A percentile compares a stretch with the other conserved stretches of the same genome.
Conservation (phyloP, 2,329 filamentous ascomycete genomes). For the Botryotinia globosa region DNA sequence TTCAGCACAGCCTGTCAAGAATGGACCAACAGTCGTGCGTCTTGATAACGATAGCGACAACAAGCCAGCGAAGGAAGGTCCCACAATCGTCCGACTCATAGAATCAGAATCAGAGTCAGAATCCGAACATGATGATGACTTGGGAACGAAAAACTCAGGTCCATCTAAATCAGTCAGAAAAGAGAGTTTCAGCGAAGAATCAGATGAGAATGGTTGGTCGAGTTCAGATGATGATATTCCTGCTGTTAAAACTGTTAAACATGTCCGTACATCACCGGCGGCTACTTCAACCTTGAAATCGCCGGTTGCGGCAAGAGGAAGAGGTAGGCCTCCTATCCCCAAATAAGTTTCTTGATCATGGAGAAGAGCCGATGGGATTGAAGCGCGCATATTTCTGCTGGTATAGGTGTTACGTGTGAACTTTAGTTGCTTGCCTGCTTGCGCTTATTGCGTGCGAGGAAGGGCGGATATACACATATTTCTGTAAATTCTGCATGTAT, state of each 20-base stretch:
- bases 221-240: slow-evolving; percentile 16
- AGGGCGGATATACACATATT: background rate
- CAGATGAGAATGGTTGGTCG: slow-evolving; percentile 13
- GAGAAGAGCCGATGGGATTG: too few relatives aligned
- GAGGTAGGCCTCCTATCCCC: background rate
- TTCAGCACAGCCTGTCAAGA: slow-evolving; percentile 16
- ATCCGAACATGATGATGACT: slow-evolving; percentile 12
- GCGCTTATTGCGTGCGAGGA: background rate
- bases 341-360: background rate
- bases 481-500: background rate
- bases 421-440: background rate
- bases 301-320: background rate
- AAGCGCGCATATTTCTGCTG: background rate
- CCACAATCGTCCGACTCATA: slow-evolving; percentile 34
- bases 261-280: background rate
- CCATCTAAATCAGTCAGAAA: background rate
- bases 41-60: slow-evolving; percentile 11
- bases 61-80: slow-evolving; percentile 25
- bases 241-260: slow-evolving; percentile 4
- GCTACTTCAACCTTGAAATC: background rate
- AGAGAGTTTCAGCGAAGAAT: slow-evolving; percentile 5
- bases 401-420: background rate
- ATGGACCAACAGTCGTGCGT: slow-evolving; percentile 32
- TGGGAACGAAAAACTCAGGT: background rate
- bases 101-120: slow-evolving; percentile 24